phyloP scores from a whole-genome alignment of 441 rosid species.

The Biscutella auriculata region DNA sequence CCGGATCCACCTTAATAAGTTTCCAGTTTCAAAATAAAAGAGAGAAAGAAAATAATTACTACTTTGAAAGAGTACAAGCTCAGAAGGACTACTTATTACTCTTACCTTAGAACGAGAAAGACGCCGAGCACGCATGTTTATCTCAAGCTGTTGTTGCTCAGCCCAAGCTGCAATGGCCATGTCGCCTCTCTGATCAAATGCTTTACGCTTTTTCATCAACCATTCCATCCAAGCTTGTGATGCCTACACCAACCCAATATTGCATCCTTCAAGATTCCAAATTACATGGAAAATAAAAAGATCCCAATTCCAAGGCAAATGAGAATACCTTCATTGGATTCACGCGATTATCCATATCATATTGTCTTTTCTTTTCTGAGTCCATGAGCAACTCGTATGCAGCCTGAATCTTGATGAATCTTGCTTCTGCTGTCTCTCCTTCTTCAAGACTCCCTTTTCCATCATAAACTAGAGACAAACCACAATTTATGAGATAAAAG shows the following conservation, averaged over 20 bases:
- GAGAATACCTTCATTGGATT: slow-evolving; percentile 88
- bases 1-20: slow-evolving; percentile 59
- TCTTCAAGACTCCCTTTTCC: slow-evolving; percentile 86
- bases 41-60: background rate
- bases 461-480: slow-evolving; percentile 52
- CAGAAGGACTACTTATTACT: background rate
- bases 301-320: no score
- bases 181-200: slow-evolving; percentile 92
- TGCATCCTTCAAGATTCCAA: background rate
- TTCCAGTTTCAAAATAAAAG: slow-evolving; percentile 2
- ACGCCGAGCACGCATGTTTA: slow-evolving; percentile 73
- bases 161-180: slow-evolving; percentile 97
- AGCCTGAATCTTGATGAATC: slow-evolving; percentile 97
- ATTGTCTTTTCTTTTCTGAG: slow-evolving; percentile 54
- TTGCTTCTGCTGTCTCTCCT: slow-evolving; percentile 91
- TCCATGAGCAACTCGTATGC: slow-evolving; percentile 91
- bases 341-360: slow-evolving; percentile 69
- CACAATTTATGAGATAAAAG: slow-evolving; percentile 11
- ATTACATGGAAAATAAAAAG: background rate
- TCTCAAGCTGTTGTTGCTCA: slow-evolving; percentile 89
- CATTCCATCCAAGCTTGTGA: slow-evolving; percentile 98
- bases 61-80: background rate
- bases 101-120: slow-evolving; percentile 83
- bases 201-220: slow-evolving; percentile 81
- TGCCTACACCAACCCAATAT: slow-evolving; percentile 39